A percentile compares a stretch with the other conserved stretches of the same genome.
Evolutionary conservation across 768 basidiomycete species (phyloP).

Genomic region (Phallus indusiatus): DNA sequence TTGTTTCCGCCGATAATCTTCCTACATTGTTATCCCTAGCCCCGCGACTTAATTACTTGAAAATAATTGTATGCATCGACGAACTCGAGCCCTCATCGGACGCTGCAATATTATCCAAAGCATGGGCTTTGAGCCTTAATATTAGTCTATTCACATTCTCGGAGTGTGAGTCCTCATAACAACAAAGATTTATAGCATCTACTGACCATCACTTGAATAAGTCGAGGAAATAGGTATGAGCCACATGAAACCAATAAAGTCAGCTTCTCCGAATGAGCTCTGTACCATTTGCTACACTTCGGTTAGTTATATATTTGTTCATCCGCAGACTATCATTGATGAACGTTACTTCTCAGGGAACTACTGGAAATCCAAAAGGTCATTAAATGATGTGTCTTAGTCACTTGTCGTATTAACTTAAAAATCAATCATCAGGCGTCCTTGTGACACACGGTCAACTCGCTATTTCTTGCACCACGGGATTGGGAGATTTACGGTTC

Average conservation of each 20-base stretch:
- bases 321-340: neutral
- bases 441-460: conserved; percentile 66
- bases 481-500: conserved; percentile 44
- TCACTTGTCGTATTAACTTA: conserved; percentile 1
- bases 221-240: conserved; percentile 69
- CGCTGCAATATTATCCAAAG: conserved; percentile 42
- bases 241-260: conserved; percentile 44
- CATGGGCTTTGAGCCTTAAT: conserved; percentile 61
- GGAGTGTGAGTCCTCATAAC: conserved; percentile 46
- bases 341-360: conserved; percentile 41
- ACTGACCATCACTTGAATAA: conserved; percentile 19
- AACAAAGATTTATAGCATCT: neutral
- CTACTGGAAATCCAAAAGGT: conserved; percentile 78
- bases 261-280: conserved; percentile 50
- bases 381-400: neutral
- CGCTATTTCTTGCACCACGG: conserved; percentile 46
- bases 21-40: conserved; percentile 65
- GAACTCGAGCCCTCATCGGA: conserved; percentile 40
- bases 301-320: conserved; percentile 33
- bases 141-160: conserved; percentile 53
- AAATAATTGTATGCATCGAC: conserved; percentile 72
- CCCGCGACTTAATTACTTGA: conserved; percentile 49
- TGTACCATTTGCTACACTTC: conserved; percentile 94
- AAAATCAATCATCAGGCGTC: conserved; percentile 42
- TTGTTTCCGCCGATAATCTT: conserved; percentile 66